A percentile compares a stretch with the other conserved stretches of the same genome.
These are phyloP conservation scores for Clarireedia hainanense DNA, from an alignment of 2,329 filamentous ascomycete species.

Conservation along the genomic window DNA sequence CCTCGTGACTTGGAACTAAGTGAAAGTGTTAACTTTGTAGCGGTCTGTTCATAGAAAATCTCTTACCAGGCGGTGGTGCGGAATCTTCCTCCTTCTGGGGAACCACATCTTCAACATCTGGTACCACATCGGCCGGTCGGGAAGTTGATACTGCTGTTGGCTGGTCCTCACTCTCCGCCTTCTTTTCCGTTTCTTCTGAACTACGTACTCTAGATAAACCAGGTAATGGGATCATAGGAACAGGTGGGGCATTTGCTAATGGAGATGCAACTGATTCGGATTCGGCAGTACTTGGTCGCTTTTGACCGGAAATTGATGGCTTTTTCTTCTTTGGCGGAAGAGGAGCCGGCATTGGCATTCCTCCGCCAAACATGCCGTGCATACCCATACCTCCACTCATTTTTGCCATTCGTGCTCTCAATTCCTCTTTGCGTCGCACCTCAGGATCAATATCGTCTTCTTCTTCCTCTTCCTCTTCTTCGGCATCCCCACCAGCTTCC, in stretches of 20 bases:
- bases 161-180: slow-evolving; percentile 33
- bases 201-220: slow-evolving; percentile 56
- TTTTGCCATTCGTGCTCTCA: slow-evolving; percentile 93
- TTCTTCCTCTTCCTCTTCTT: slow-evolving; percentile 63
- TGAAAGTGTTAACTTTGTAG: slow-evolving; percentile 7
- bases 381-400: slow-evolving; percentile 98
- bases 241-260: slow-evolving; percentile 41
- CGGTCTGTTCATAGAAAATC: neutral
- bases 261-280: slow-evolving; percentile 38
- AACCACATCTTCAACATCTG: slow-evolving; percentile 45
- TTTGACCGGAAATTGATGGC: slow-evolving; percentile 33
- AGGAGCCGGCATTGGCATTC: slow-evolving; percentile 52
- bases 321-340: slow-evolving; percentile 51
- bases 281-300: slow-evolving; percentile 33
- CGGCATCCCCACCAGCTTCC: slow-evolving; percentile 38
- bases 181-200: slow-evolving; percentile 35
- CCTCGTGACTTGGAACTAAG: slow-evolving; percentile 25
- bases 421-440: slow-evolving; percentile 72
- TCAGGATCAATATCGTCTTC: slow-evolving; percentile 87
- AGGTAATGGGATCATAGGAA: slow-evolving; percentile 60
- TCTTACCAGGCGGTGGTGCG: slow-evolving; percentile 30
- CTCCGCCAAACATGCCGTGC: slow-evolving; percentile 82
- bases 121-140: slow-evolving; percentile 38
- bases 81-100: slow-evolving; percentile 26
- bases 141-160: slow-evolving; percentile 39